These are phyloP conservation scores for Metschnikowia colocasiae DNA, from an alignment of 805 yeast species.

Conservation along the genomic window DNA sequence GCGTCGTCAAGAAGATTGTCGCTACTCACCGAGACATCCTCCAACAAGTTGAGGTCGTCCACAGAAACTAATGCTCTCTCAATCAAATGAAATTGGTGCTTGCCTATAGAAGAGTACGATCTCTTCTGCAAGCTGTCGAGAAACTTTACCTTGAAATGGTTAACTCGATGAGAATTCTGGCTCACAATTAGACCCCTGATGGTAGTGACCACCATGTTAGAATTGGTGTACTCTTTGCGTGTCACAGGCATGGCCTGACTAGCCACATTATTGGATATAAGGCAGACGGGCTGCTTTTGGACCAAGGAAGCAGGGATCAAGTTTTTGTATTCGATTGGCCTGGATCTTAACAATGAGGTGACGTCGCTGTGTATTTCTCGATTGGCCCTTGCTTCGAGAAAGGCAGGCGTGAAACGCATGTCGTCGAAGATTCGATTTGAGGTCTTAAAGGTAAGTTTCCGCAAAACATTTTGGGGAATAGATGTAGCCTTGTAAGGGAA, in stretches of 20 bases:
- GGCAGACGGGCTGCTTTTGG: constrained; percentile 16
- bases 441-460: constrained; percentile 49
- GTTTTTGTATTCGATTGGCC: constrained; percentile 37
- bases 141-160: constrained; percentile 31
- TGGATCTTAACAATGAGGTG: constrained; percentile 23
- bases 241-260: constrained; percentile 33
- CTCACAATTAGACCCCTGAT: constrained; percentile 34
- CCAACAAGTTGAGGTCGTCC: constrained; percentile 27
- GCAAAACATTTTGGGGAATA: constrained; percentile 13
- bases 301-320: constrained; percentile 15
- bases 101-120: constrained; percentile 17
- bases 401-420: constrained; percentile 29
- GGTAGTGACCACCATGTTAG: constrained; percentile 19
- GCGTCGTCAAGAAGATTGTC: constrained; percentile 31
- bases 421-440: constrained; percentile 67
- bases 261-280: constrained; percentile 36
- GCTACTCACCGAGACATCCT: constrained; percentile 8
- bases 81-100: constrained; percentile 36
- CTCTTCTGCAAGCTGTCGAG: constrained; percentile 20
- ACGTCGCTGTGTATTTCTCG: constrained; percentile 1
- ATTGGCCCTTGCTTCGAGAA: constrained; percentile 1
- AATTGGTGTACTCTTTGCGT: constrained; percentile 16
- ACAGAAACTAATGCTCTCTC: constrained; percentile 22
- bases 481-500: constrained; percentile 16
- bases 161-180: constrained; percentile 4